Conservation (phyloP, 2,329 filamentous ascomycete species). For the Passalora sequoiae region DNA sequence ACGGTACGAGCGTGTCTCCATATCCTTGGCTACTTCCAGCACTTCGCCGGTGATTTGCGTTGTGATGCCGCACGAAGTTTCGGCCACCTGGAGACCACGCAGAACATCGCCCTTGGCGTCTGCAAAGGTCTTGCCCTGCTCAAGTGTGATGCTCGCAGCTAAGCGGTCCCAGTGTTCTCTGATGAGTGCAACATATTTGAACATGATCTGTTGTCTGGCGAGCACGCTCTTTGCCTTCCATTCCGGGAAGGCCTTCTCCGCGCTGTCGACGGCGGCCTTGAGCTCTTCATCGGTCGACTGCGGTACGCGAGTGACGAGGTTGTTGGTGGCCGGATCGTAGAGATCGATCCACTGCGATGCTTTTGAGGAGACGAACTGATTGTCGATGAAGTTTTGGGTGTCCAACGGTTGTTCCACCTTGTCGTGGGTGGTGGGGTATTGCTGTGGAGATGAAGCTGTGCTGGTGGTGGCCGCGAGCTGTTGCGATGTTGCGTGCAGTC, state of each 20-base stretch:
- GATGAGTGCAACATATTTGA: conserved; percentile 75
- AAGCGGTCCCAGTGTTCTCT: conserved; percentile 79
- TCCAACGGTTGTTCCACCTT: conserved; percentile 62
- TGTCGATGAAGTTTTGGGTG: conserved; percentile 78
- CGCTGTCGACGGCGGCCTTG: conserved; percentile 67
- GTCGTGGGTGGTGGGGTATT: conserved; percentile 67
- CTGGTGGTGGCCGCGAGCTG: conserved; percentile 50
- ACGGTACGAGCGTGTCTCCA: conserved; percentile 78
- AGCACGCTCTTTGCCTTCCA: conserved; percentile 71
- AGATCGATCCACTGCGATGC: conserved; percentile 72
- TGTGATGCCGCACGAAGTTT: conserved; percentile 74
- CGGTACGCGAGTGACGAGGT: conserved; percentile 75
- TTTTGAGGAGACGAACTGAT: conserved; percentile 65
- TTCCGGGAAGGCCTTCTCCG: conserved; percentile 66
- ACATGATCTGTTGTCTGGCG: conserved; percentile 77
- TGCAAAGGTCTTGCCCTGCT: conserved; percentile 84
- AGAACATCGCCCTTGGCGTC: conserved; percentile 79
- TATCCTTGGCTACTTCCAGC: conserved; percentile 80
- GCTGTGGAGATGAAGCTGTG: conserved; percentile 45
- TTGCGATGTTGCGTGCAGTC: conserved; percentile 52
- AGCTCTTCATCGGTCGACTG: conserved; percentile 76
- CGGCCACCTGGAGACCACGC: conserved; percentile 76
- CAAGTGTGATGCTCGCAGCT: conserved; percentile 77
- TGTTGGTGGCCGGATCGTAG: conserved; percentile 78
- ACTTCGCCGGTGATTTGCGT: conserved; percentile 79